These are phyloP conservation scores for Pedinophyceae sp. DNA, from an alignment of 139 green algal species.

Conservation along the genomic window DNA sequence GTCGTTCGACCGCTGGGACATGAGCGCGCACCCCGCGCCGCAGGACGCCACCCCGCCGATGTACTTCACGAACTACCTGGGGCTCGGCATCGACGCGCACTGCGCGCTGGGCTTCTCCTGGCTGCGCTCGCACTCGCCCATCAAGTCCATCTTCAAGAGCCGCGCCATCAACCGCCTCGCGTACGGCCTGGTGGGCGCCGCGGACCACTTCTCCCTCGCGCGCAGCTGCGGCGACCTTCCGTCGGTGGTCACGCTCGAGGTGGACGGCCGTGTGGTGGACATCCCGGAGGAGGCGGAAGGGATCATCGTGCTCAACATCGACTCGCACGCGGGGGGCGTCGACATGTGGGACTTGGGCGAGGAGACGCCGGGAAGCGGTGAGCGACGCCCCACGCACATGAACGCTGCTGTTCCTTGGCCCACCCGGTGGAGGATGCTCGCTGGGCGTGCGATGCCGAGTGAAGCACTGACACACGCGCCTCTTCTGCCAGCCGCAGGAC, in stretches of 20 bases:
- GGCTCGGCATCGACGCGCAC: slow-evolving; percentile 9
- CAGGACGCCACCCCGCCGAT: too few species aligned
- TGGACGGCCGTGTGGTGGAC: slow-evolving; percentile 5
- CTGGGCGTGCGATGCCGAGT: too few species aligned
- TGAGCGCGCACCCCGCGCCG: too few species aligned
- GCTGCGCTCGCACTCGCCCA: background rate
- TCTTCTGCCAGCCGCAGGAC: too few species aligned
- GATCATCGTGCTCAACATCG: slow-evolving; percentile 13
- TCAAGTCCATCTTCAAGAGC: slow-evolving; percentile 4
- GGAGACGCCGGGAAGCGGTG: background rate
- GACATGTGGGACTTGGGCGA: slow-evolving; percentile 3
- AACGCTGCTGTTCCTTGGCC: too few species aligned
- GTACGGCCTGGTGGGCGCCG: slow-evolving; percentile 7
- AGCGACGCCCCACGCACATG: too few species aligned
- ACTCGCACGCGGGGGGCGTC: slow-evolving; percentile 9
- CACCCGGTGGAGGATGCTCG: too few species aligned
- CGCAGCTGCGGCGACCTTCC: background rate
- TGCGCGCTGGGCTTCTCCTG: slow-evolving; percentile 5
- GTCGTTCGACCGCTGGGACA: too few species aligned
- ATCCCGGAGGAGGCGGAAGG: slow-evolving; percentile 8
- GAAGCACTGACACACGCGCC: too few species aligned
- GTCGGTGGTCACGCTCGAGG: background rate
- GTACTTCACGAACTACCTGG: slow-evolving; percentile 10
- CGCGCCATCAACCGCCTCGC: slow-evolving; percentile 5
- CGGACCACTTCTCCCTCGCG: slow-evolving; percentile 2